phyloP scores from a whole-genome alignment of 352 stramenopile species.

The Globisporangium megalacanthum region DNA sequence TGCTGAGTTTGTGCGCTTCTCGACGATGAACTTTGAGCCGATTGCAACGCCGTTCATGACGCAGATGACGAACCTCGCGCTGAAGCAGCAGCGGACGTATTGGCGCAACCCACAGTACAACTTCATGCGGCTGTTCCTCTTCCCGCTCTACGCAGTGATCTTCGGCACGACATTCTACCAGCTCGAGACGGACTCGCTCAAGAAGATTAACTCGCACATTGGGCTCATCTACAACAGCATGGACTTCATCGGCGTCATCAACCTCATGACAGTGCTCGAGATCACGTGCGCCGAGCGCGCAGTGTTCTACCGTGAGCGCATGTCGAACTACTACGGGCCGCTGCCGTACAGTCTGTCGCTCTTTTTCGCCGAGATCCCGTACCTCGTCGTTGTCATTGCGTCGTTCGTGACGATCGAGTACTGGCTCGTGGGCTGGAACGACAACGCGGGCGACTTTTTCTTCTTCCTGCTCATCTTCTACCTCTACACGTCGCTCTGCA shows the following conservation, averaged over 20 bases:
- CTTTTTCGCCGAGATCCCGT: slow-evolving; percentile 37
- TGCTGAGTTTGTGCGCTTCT: slow-evolving; percentile 18
- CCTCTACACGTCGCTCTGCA: slow-evolving; percentile 11
- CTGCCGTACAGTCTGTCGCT: slow-evolving; percentile 37
- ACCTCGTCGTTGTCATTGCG: slow-evolving; percentile 20
- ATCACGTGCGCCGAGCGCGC: slow-evolving; percentile 37
- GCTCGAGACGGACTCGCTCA: slow-evolving; percentile 17
- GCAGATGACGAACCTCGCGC: slow-evolving; percentile 19
- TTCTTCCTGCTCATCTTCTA: slow-evolving; percentile 20
- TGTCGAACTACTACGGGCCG: slow-evolving; percentile 43
- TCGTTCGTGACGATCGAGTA: slow-evolving; percentile 41
- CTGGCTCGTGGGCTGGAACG: slow-evolving; percentile 36
- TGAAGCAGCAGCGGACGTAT: slow-evolving; percentile 42
- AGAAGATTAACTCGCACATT: slow-evolving; percentile 48
- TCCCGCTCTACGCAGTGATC: slow-evolving; percentile 50
- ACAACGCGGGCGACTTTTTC: slow-evolving; percentile 25
- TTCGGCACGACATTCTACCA: slow-evolving; percentile 70
- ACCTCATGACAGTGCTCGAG: slow-evolving; percentile 55
- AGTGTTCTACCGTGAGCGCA: slow-evolving; percentile 53
- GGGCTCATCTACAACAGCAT: slow-evolving; percentile 63
- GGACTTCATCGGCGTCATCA: slow-evolving; percentile 58
- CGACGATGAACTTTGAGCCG: slow-evolving; percentile 35
- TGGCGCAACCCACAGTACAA: slow-evolving; percentile 62
- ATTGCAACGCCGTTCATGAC: slow-evolving; percentile 41
- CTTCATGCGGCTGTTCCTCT: slow-evolving; percentile 53